Percentiles rank a stretch among this genome's conserved stretches.
phyloP scores from a whole-genome alignment of 1,284 basidiomycete genomes.

The Albatrellus sp. region DNA sequence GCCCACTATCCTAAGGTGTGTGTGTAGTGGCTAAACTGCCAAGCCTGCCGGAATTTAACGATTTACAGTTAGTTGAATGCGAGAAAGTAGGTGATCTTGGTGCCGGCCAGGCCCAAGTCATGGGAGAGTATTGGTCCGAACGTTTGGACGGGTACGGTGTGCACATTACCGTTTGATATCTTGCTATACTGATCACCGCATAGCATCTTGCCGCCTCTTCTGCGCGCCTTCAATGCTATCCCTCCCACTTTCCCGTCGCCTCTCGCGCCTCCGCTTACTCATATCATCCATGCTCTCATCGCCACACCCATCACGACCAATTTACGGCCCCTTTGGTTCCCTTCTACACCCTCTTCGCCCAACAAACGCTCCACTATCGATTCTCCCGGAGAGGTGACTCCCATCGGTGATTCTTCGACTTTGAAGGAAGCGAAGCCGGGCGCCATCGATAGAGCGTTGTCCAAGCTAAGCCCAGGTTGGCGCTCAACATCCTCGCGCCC shows the following conservation, averaged over 20 bases:
- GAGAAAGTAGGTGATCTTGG: constrained; percentile 11
- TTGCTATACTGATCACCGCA: background rate
- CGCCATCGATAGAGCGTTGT: constrained; percentile 52
- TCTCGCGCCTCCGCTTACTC: constrained; percentile 53
- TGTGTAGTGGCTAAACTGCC: background rate
- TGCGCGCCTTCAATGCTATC: constrained; percentile 49
- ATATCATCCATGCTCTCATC: constrained; percentile 65
- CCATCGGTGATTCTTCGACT: constrained; percentile 14
- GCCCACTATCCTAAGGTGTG: constrained; percentile 53
- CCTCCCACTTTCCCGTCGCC: constrained; percentile 49
- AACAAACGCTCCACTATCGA: constrained; percentile 15
- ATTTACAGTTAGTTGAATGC: constrained; percentile 8
- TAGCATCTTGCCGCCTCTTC: constrained; percentile 46
- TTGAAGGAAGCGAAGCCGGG: constrained; percentile 29
- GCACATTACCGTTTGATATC: background rate
- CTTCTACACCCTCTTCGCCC: constrained; percentile 9
- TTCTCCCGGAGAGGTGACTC: constrained; percentile 16
- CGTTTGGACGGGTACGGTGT: constrained; percentile 51
- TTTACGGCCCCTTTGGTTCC: constrained; percentile 41
- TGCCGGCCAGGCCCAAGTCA: constrained; percentile 22
- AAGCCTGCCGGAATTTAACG: background rate
- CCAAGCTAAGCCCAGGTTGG: constrained; percentile 41
- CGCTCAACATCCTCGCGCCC: constrained; percentile 42
- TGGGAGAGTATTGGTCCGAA: constrained; percentile 60
- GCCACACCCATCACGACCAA: constrained; percentile 50